A percentile compares a stretch with the other conserved stretches of the same genome.
Evolutionary conservation across 257 asterid genomes (phyloP).

Genomic region (Solanum gandarillasii): DNA sequence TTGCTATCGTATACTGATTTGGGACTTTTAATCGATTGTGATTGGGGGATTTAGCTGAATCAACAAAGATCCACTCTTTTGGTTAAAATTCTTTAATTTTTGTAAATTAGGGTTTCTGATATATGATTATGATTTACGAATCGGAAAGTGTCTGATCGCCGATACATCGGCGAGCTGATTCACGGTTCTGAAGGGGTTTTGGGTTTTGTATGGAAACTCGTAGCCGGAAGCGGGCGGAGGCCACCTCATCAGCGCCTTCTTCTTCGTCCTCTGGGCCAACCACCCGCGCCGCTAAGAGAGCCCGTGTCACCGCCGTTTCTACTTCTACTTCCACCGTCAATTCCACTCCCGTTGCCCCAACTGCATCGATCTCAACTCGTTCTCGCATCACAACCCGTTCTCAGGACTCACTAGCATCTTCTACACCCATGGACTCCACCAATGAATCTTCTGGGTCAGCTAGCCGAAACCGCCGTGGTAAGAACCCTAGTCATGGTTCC

Average conservation of each 20-base stretch:
- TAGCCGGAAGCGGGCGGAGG: conserved; percentile 99
- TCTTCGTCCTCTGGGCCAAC: conserved; percentile 60
- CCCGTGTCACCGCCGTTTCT: conserved; percentile 58
- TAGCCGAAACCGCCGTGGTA: conserved; percentile 77
- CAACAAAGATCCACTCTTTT: conserved; percentile 22
- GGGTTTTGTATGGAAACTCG: conserved; percentile 99
- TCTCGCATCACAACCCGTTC: conserved; percentile 49
- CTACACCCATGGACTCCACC: conserved; percentile 63
- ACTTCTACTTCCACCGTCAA: conserved; percentile 10
- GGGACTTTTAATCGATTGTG: conserved; percentile 2
- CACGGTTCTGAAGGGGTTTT: conserved; percentile 33
- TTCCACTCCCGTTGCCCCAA: conserved; percentile 8
- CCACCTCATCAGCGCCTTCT: conserved; percentile 92
- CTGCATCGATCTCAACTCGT: conserved; percentile 50
- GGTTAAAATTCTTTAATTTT: conserved; percentile 4
- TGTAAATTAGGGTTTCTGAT: conserved; percentile 33
- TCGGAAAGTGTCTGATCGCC: conserved; percentile 60
- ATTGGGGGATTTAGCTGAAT: conserved; percentile 5
- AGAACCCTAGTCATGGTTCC: conserved; percentile 44
- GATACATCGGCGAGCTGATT: conserved; percentile 84
- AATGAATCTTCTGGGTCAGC: conserved; percentile 70
- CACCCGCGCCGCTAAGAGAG: conserved; percentile 74
- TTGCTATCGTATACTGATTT: background rate
- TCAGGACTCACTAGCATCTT: conserved; percentile 15
- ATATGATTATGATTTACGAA: conserved; percentile 32